A percentile compares a stretch with the other conserved stretches of the same genome.
phyloP scores from a whole-genome alignment of 345 rosid genomes.

The Eucalyptus marginata region DNA sequence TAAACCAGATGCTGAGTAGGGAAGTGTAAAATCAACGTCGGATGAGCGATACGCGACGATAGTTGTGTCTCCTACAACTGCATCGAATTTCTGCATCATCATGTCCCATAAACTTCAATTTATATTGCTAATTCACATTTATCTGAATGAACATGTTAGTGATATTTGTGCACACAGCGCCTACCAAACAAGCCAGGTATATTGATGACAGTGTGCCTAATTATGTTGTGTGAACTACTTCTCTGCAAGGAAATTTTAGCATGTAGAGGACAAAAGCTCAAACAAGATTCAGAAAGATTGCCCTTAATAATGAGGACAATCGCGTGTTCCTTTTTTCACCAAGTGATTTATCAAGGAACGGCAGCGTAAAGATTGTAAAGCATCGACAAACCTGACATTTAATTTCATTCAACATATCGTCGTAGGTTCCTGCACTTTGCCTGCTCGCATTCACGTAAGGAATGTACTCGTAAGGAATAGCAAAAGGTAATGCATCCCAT shows the following conservation, averaged over 20 bases:
- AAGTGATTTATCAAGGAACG: neutral
- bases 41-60: slow-evolving; percentile 27
- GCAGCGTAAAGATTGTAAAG: neutral
- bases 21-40: slow-evolving; percentile 50
- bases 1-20: slow-evolving; percentile 59
- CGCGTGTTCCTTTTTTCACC: neutral
- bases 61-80: slow-evolving; percentile 58
- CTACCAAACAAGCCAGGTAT: neutral
- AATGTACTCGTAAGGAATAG: neutral
- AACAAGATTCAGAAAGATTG: neutral
- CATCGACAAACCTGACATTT: neutral
- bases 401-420: neutral
- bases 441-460: neutral
- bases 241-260: neutral
- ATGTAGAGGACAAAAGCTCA: neutral
- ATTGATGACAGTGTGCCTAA: neutral
- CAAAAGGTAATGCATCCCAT: neutral
- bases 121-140: neutral
- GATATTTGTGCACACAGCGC: neutral
- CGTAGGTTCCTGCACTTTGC: neutral
- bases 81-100: slow-evolving; percentile 30
- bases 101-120: neutral
- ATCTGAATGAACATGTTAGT: neutral
- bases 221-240: neutral
- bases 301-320: neutral